Base-by-base conservation (phyloP, 805 yeast genomes). In the Kodamaea jinghongensis region DNA sequence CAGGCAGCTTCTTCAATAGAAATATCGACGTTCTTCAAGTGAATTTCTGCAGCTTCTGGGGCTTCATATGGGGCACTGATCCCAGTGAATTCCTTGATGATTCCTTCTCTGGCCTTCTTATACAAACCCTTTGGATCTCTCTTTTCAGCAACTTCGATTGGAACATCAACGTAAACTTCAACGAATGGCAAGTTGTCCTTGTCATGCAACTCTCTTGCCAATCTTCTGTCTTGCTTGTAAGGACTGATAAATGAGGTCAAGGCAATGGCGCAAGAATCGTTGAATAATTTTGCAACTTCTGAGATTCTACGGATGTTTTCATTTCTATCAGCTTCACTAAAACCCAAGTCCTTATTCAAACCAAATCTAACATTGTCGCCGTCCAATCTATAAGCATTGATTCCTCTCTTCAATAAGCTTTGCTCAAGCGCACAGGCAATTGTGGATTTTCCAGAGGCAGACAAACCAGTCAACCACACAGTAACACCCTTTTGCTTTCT, bases 111-210 rank as follows among this genome's bases (percentile, higher is more conserved):
- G 12, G 98, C 98, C 75, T 91, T 91, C 67, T 89, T 89, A 73
- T 91, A 91, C 50, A 91, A 71, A 9, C 98, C 98, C 71, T 91
- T 91, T 48, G 98, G 98, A 64, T 91, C 98, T 70, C 98, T 86
- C 64, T 87, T 77, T 72, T 91, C 98, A 36, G 97, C 98, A 46
- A 91, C 88, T 55, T 83, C 89, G 37, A 91, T 73, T 26, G 98
- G 97, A 32, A 89, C 97, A 61, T 90, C 96, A 27, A 90, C 91
- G 51, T 69, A 89, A 6, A 91, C 95, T 70, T 90, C 98, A 40
- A 90, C 77, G 55, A 90, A 90, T 39, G 95, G 91, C 46, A 91
- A 69, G 30, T 75, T 75, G 48, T 82, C 78, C 44, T 79, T 79
- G 47, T 76, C 79, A 61, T 90, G 98, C 47, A 90, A 71, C 59